phyloP scores from a whole-genome alignment of 2,329 filamentous ascomycete genomes.

The Phialemoniopsis sp. region DNA sequence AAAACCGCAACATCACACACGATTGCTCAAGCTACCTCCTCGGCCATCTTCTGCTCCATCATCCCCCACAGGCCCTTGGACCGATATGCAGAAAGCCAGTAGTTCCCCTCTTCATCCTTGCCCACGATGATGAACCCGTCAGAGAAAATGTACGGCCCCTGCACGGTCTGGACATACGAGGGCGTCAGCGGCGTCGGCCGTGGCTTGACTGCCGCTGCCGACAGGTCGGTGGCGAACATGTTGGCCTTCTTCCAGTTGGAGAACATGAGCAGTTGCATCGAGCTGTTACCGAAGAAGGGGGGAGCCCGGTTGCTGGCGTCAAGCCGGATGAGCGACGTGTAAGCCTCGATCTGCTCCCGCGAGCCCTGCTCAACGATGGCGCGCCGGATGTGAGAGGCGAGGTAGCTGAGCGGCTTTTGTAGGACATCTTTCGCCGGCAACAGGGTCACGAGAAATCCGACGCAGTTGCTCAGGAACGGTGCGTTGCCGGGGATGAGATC shows the following conservation, averaged over 20 bases:
- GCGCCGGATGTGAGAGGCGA: slow-evolving; percentile 18
- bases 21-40: not conserved
- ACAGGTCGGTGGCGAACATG: slow-evolving; percentile 15
- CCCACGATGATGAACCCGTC: slow-evolving; percentile 20
- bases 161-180: slow-evolving; percentile 16
- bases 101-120: slow-evolving; percentile 19
- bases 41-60: slow-evolving; percentile 7
- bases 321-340: slow-evolving; percentile 17
- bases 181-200: slow-evolving; percentile 7
- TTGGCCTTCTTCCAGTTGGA: slow-evolving; percentile 1
- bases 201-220: slow-evolving; percentile 9
- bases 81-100: slow-evolving; percentile 17
- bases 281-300: slow-evolving; percentile 20
- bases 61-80: slow-evolving; percentile 15
- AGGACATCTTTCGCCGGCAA: slow-evolving; percentile 15
- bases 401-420: slow-evolving; percentile 20
- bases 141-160: slow-evolving; percentile 13
- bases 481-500: slow-evolving; percentile 7
- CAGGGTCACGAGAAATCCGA: slow-evolving; percentile 16
- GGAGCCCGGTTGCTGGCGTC: slow-evolving; percentile 12
- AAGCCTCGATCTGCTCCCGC: slow-evolving; percentile 26
- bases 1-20: too few relatives aligned
- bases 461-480: slow-evolving; percentile 21
- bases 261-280: slow-evolving; percentile 21
- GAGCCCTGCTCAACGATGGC: slow-evolving; percentile 24